phyloP scores from a whole-genome alignment of 148 eudicot genomes.

The Diospyros kaki region DNA sequence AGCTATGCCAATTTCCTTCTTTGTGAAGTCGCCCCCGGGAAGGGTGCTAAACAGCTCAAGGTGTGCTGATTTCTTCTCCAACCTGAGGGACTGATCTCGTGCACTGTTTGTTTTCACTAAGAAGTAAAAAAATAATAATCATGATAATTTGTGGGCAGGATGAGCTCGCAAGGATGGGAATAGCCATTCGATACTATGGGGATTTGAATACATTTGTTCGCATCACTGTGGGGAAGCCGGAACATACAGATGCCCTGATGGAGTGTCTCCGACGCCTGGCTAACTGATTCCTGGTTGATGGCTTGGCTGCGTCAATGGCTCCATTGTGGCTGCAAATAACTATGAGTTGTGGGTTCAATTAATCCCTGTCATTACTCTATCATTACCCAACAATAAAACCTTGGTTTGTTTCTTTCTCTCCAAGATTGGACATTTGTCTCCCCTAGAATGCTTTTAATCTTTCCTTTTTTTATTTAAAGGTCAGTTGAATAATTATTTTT shows the following conservation, averaged over 20 bases:
- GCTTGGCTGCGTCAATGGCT: too few species aligned
- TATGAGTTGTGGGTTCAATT: too few species aligned
- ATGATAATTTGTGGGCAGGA: constrained; percentile 44
- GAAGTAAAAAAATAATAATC: too few species aligned
- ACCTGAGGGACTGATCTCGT: neutral
- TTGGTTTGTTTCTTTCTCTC: too few species aligned
- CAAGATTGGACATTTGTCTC: too few species aligned
- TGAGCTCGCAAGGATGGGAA: constrained; percentile 87
- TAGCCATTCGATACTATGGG: constrained; percentile 91
- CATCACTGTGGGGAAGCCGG: constrained; percentile 94
- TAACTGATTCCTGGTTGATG: too few species aligned
- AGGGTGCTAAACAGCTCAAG: constrained; percentile 93
- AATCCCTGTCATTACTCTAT: too few species aligned
- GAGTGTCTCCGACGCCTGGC: constrained; percentile 30
- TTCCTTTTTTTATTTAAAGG: too few species aligned
- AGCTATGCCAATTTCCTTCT: constrained; percentile 93
- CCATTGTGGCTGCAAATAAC: too few species aligned
- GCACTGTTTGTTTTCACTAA: neutral
- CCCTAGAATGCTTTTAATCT: too few species aligned
- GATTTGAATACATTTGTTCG: constrained; percentile 82
- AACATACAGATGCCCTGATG: constrained; percentile 86
- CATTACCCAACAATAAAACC: too few species aligned
- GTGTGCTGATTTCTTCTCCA: constrained; percentile 22
- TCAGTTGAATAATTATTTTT: too few species aligned
- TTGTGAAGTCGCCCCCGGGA: constrained; percentile 74